Evolutionary conservation across 2,329 filamentous ascomycete genomes (phyloP), one percentile per base, ranked within the genome.

Genomic region (Geosmithia flava): DNA sequence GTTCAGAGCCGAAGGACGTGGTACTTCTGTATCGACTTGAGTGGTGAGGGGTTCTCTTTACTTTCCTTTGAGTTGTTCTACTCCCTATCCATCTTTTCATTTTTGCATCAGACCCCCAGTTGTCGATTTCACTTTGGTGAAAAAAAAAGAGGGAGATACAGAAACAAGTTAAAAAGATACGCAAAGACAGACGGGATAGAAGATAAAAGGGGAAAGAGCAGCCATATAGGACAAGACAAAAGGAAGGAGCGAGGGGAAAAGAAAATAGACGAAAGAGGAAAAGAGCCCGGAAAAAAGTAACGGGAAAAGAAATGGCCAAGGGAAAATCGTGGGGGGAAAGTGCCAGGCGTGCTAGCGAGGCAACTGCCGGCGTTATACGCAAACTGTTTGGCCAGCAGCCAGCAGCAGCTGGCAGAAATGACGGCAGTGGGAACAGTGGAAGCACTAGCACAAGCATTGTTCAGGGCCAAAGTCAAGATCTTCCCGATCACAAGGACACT

Each of bases 381-480:
- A 58, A 55, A 49, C 53, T 62, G 47, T 59, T 65, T 50, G 55
- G 59, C 10, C 56, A 59, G 40, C 51, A 49, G 47, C 48, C 53
- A 53, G 53, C 57, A 56, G 53, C 52, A 56, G 57, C 44, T 17
- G 27, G 44, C 17, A 17, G 27, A 5, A 44, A 19, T 20, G 20
- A 11, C 42, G 41, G 40, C 47, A 52, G 23, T n/a, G 39, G 30
- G 23, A 23, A 20, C 44, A 33, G 44, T 23, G 4, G 29, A 3
- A 45, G 29, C 20, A 45, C 43, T 29, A 20, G 43, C 15, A 29
- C 20, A 3, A 45, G 20, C 20, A 45, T 11, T n/a, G 10, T 20
- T 15, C 20, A 27, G 8, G 42, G 20, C 3, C 19, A 20, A 6
- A 44, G 20, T 27, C 23, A 27, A 27, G 23, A 27, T 27, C 23